Evolutionary conservation across 345 rosid species (phyloP), one percentile per base, ranked within the genome.

Genomic region (Euphorbia lathyris): DNA sequence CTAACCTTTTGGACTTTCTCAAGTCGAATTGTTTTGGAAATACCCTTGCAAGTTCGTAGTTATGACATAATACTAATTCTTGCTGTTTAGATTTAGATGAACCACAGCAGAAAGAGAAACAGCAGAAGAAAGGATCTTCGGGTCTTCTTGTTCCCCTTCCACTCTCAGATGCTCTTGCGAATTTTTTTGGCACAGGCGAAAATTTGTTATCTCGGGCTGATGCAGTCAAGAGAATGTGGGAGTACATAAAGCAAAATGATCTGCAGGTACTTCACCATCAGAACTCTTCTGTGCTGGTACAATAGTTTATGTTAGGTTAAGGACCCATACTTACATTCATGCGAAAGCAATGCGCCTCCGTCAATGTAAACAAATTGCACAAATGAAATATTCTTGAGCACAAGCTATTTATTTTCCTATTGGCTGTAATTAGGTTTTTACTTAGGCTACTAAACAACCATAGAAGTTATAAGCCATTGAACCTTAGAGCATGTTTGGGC

Each of bases 141-240:
- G 87, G 79, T 77, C 77, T 82, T 74, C 85, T 86, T 75, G 78
- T 80, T 53, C 88, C 88, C 43, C 85, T 85, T 77, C 85, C 73
- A 66, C 85, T 87, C 51, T 89, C 91, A 63, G 85, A 77, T 71
- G 85, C 86, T 56, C 80, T 89, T 48, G 73, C 82, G 71, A 81
- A 82, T 72, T 85, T 86, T 80, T 66, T 88, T 58, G 94, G 88
- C 43, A 83, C 87, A 30, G 91, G 85, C 59, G 91, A 86, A 85
- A 83, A 77, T 71, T 78, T 71, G 45, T 79, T 86, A 70, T 80
- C 86, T 19, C 77, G 86, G 42, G 80, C 77, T 61, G 88, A 83
- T 64, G 89, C 77, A 23, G 83, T 82, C 42, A 87, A 86, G 82
- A 82, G 82, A 86, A 82, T 83, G 75, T 82, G 84, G 90, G 84